A percentile compares a stretch with the other conserved stretches of the same genome.
phyloP scores from a whole-genome alignment of 1,284 basidiomycete genomes.

The Meripilus lineatus region DNA sequence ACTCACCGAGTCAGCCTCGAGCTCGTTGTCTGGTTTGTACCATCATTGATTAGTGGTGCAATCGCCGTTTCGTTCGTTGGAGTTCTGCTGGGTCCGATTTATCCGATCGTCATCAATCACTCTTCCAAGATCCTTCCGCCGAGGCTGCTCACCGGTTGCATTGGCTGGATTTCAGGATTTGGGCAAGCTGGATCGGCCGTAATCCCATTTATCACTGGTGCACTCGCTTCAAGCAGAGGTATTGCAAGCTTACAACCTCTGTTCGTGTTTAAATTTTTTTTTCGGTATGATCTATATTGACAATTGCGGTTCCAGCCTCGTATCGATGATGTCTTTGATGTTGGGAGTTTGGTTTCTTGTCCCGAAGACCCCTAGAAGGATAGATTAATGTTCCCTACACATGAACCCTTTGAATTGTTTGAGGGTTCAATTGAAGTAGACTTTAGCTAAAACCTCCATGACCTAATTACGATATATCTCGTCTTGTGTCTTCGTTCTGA shows the following conservation, averaged over 20 bases:
- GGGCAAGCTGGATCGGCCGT: conserved; percentile 49
- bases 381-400: too few species aligned
- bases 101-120: conserved; percentile 50
- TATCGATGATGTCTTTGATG: conserved; percentile 42
- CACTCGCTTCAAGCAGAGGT: conserved; percentile 42
- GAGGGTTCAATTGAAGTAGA: too few species aligned
- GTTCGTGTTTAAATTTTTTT: conserved; percentile 42
- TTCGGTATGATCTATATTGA: background rate
- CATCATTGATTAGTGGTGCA: conserved; percentile 46
- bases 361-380: conserved; percentile 18
- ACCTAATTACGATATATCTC: too few species aligned
- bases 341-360: conserved; percentile 39
- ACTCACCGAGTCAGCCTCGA: conserved; percentile 34
- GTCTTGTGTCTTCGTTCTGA: too few species aligned
- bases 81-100: conserved; percentile 47
- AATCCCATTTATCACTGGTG: conserved; percentile 53
- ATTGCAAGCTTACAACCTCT: conserved; percentile 52
- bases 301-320: conserved; percentile 28
- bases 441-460: too few species aligned
- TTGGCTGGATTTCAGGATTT: conserved; percentile 53
- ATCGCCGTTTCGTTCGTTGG: conserved; percentile 52
- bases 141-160: conserved; percentile 46
- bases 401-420: too few species aligned
- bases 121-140: conserved; percentile 42
- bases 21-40: conserved; percentile 55